Base-by-base conservation (phyloP, 2,329 filamentous ascomycete species). In the Fusarium sp. region DNA sequence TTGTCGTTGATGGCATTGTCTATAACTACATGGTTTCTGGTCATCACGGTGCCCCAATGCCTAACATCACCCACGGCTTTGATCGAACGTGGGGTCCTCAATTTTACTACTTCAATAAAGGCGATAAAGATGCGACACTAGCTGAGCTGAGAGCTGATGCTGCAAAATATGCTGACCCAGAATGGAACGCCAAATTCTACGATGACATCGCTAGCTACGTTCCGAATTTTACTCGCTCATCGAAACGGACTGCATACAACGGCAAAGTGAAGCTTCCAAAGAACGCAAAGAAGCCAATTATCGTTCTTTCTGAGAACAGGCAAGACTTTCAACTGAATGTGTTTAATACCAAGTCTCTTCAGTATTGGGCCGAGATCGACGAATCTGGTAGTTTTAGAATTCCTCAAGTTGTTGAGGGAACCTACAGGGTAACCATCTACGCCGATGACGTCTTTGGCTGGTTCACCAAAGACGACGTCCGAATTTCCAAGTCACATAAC, bases 51-150 rank as follows among this genome's bases (percentile, higher is more conserved):
- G 86, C 87, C 48, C 85, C 86, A 6, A 87, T 86, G 30, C 88
- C 89, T 12, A 89, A 90, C 67, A 90, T 91, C 73, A 89, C 87
- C 0, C 78, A 89, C 70, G 89, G 89, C 0, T 90, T 90, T 67
- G 89, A 91, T 69, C 83, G 89, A 1, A 91, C 88, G 0, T 90
- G 90, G 73, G 89, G 89, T 0, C 89, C 89, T 48, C 86, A 88
- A 73, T 90, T 85, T 69, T 91, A 86, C 70, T 83, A 89, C 73
- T 91, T 91, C 80, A 91, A 90, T 77, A 75, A 67, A 3, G 75
- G 73, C 13, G 30, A 49, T 1, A 49, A 56, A 6, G 63, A 59
- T 2, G n/a, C 70, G 0, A 42, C 45, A 0, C 2, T 74, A 2
- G 49, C 52, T 1, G 71, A 74, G 1, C 18, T 74, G 6, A 20